phyloP scores from a whole-genome alignment of 2,329 filamentous ascomycete genomes.

The Cryphonectria naterciae region DNA sequence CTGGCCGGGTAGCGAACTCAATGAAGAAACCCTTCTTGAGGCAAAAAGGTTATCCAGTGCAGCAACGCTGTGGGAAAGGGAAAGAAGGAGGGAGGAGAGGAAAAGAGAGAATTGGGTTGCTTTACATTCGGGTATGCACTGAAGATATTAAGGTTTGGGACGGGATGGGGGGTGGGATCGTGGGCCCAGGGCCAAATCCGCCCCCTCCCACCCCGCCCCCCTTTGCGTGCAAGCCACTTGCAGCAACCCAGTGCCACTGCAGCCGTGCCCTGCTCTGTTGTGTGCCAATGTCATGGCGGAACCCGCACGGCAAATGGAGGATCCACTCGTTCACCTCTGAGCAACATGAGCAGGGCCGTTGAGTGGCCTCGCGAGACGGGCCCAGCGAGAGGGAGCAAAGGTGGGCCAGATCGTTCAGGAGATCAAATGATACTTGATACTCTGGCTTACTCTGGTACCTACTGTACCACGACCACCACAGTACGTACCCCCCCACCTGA shows the following conservation, averaged over 20 bases:
- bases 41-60: conserved; percentile 10
- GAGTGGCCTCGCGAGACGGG: neutral
- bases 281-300: conserved; percentile 2
- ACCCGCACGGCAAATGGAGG: conserved; percentile 3
- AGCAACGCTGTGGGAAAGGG: conserved; percentile 20
- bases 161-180: conserved; percentile 2
- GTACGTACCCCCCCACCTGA: neutral
- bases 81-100: conserved; percentile 14
- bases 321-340: neutral
- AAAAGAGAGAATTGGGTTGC: neutral
- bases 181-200: neutral
- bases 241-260: neutral
- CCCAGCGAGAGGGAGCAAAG: conserved; percentile 7
- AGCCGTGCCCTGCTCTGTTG: neutral
- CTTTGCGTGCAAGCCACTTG: conserved; percentile 1
- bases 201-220: too few relatives aligned
- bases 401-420: conserved; percentile 7
- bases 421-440: conserved; percentile 2
- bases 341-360: neutral
- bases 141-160: conserved; percentile 27
- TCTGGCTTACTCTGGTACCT: neutral
- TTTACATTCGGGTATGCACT: conserved; percentile 26
- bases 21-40: conserved; percentile 10
- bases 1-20: conserved; percentile 19
- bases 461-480: neutral